Base-by-base conservation (phyloP, 768 basidiomycete genomes). In the Agrocybe praecox region DNA sequence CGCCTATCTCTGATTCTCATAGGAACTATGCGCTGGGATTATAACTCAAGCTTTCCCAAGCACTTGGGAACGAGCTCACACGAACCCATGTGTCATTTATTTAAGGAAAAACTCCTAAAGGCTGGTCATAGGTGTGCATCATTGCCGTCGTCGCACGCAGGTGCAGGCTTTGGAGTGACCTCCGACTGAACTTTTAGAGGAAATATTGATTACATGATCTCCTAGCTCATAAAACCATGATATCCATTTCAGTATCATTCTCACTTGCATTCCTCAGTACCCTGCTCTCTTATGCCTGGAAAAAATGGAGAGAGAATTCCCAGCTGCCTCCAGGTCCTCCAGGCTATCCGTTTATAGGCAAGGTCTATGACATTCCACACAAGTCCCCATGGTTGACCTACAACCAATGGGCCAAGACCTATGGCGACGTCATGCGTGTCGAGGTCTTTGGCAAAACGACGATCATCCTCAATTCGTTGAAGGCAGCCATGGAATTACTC, bases 401-500 rank as follows among this genome's bases (percentile, higher is more conserved):
- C 56, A 55, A 61, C 0, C 54, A 69, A n/a, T 74, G 73, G 75
- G 61, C 51, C 17, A 64, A 63, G 53, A 57, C 62, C 34, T 74
- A 63, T 69, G 64, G 52, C 19, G 64, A 64, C 44, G 53, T 68
- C 32, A 53, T 78, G 34, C 75, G 73, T 55, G 51, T 75, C 34
- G 64, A 70, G 19, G 60, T 74, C 14, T 67, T 76, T 19, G 77
- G 77, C 18, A 63, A 72, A 21, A 64, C 67, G 0, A 68, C 77
- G 32, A 62, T 81, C 26, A 60, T 80, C 19, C 67, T 81, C 43
- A 80, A 75, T 56, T 77, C 77, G 1, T 60, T 69, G 48, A 67
- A 74, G 21, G 69, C 74, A 10, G 69, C 72, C 12, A 68, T 60
- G 19, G 79, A 81, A n/a, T 66, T 81, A n/a, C 69, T 82, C 17